Percentiles rank a stretch among this genome's conserved stretches.
Conservation (phyloP, 2,329 filamentous ascomycete species). For the Venturia aucupariae region DNA sequence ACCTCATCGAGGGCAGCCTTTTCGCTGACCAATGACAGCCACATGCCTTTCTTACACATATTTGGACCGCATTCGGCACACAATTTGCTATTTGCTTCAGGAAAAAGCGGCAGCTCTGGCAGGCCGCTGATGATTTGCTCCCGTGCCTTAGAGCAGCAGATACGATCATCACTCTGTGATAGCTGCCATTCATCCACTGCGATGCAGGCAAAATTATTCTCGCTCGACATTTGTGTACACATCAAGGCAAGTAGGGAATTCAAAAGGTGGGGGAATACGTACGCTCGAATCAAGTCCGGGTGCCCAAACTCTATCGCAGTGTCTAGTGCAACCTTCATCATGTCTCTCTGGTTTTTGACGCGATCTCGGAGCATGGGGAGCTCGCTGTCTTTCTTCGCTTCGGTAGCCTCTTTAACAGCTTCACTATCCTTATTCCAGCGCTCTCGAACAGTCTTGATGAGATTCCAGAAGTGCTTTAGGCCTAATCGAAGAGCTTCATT, state of each 20-base stretch:
- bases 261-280: constrained; percentile 21
- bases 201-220: constrained; percentile 11
- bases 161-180: background rate
- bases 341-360: constrained; percentile 48
- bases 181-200: background rate
- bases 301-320: constrained; percentile 38
- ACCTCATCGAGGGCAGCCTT: background rate
- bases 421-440: constrained; percentile 51
- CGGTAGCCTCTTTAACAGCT: constrained; percentile 48
- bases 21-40: background rate
- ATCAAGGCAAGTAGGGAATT: background rate
- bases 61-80: background rate
- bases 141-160: background rate
- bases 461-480: constrained; percentile 49
- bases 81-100: constrained; percentile 3
- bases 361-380: constrained; percentile 46
- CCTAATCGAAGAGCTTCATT: constrained; percentile 45
- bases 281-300: constrained; percentile 36
- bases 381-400: constrained; percentile 45
- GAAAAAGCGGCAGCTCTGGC: background rate
- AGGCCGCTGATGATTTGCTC: background rate
- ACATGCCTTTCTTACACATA: background rate
- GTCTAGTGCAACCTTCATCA: constrained; percentile 44
- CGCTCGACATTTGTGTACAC: constrained; percentile 9
- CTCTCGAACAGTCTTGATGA: constrained; percentile 51